Evolutionary conservation across 2,329 filamentous ascomycete genomes (phyloP), one percentile per base, ranked within the genome.

Genomic region (Aureobasidium mangrovei): DNA sequence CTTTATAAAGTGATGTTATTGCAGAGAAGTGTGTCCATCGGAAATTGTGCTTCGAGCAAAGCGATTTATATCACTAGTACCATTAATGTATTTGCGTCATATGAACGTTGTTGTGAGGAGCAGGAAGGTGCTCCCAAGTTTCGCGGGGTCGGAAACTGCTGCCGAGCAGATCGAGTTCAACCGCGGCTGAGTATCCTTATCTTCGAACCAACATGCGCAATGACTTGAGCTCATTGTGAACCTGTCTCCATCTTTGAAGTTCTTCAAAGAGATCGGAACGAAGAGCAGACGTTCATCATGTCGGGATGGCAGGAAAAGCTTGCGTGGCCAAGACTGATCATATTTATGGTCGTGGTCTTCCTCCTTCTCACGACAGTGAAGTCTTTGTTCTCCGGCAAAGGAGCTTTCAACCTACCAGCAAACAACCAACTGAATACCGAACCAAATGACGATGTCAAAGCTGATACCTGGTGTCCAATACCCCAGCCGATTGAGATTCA

Each of bases 281-380:
- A n/a, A n/a, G n/a, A n/a, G n/a, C n/a, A n/a, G n/a, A n/a, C n/a
- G n/a, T 8, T 24, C 27, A 33, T n/a, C 36, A 51, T 51, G 36
- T 39, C 40, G 7, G 46, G 43, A 40, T 56, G 54, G 54, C 29
- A 56, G 24, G 54, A 56, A 12, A 42, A 49, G 18, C 6, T 56
- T 24, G 54, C 46, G 12, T 56, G 54, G 54, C 46, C 44, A 24
- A 47, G 45, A 9, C 40, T 56, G 6, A 3, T 56, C 3, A 33
- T 39, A 1, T 56, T 56, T 28, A 44, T 56, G 45, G 54, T 51
- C 7, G 9, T 56, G 4, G 33, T 49, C 9, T 56, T 56, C 18
- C 8, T 45, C 7, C 41, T 56, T n/a, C 24, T 56, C 2, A 51
- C 26, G 7, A 41, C 46, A 3, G 54, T 54, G 28, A 40, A 31